Percentiles rank a stretch among this genome's conserved stretches.
Evolutionary conservation across 1,139 yeast genomes (phyloP).

Genomic region (Citeromyces hawaiiensis): DNA sequence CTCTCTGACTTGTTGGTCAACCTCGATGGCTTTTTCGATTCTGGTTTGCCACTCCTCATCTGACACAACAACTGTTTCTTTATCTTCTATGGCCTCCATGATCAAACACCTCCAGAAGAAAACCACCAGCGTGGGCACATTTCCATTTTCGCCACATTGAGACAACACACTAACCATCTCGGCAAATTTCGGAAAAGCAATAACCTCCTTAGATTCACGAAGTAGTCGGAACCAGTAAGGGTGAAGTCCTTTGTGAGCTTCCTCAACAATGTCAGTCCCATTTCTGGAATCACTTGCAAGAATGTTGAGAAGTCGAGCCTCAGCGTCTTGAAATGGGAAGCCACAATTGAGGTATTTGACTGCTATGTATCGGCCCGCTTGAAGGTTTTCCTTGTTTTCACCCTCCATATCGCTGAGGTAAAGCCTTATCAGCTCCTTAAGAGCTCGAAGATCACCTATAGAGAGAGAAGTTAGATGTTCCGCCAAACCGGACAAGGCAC

Average conservation of each 20-base stretch:
- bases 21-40: constrained; percentile 57
- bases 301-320: constrained; percentile 57
- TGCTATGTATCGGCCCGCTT: constrained; percentile 43
- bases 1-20: constrained; percentile 35
- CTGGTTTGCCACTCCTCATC: constrained; percentile 72
- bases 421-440: constrained; percentile 29
- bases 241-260: constrained; percentile 69
- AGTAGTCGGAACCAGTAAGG: constrained; percentile 52
- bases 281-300: constrained; percentile 47
- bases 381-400: constrained; percentile 14
- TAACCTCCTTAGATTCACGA: constrained; percentile 22
- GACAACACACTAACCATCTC: constrained; percentile 14
- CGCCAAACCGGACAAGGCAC: constrained; percentile 50
- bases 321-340: constrained; percentile 56
- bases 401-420: constrained; percentile 20
- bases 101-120: constrained; percentile 39
- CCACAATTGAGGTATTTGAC: constrained; percentile 54
- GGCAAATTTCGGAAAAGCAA: constrained; percentile 19
- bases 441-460: constrained; percentile 20
- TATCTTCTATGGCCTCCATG: constrained; percentile 43
- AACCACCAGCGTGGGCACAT: constrained; percentile 16
- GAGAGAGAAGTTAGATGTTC: constrained; percentile 32
- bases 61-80: constrained; percentile 40
- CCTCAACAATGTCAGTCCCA: constrained; percentile 66
- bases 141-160: constrained; percentile 13